Base-by-base conservation (phyloP, 768 basidiomycete species). In the Pulveroboletus ravenelii region DNA sequence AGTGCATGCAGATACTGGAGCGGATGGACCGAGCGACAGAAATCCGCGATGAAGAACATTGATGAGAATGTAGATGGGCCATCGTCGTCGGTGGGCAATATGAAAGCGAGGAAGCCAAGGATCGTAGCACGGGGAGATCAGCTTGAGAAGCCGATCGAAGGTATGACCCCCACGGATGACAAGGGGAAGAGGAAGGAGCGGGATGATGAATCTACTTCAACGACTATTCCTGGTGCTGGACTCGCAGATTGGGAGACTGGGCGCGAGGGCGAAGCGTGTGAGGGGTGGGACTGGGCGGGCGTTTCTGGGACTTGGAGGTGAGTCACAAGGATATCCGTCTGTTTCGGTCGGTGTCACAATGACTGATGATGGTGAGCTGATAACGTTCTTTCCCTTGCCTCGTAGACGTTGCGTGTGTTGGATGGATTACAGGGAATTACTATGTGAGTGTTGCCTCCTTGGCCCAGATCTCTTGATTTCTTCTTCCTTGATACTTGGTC, bases 251-350 rank as follows among this genome's bases (percentile, higher is more conserved):
- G 62, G 63, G 63, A 58, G 27, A 29, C 54, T 1, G 62, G 63
- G 0, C 38, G 41, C 9, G 60, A 56, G 12, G 58, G 51, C 2
- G 67, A 59, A 25, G 52, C 53, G 4, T 67, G 65, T 41, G 64
- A 67, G 6, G 79, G 79, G 5, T 80, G 78, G 78, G 80, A 81
- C 57, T 82, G 81, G 80, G 81, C 79, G 1, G 80, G 78, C 8
- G 77, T 74, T 3, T 61, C 70, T 38, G 80, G 80, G 15, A 66
- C 72, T 43, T 82, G 80, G 79, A 71, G 72, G 79, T 79, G 56
- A 57, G 77, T 66, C 4, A 3, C 10, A 13, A 4, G 9, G 27
- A 8, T 36, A 17, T 30, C 29, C 14, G 38, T 31, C 12, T 31
- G 3, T 41, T 6, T 27, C 25, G 25, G 25, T 27, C 6, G 25